Conservation (phyloP, 371 early-diverging fungal species). For the Neoconidiobolus thromboides region DNA sequence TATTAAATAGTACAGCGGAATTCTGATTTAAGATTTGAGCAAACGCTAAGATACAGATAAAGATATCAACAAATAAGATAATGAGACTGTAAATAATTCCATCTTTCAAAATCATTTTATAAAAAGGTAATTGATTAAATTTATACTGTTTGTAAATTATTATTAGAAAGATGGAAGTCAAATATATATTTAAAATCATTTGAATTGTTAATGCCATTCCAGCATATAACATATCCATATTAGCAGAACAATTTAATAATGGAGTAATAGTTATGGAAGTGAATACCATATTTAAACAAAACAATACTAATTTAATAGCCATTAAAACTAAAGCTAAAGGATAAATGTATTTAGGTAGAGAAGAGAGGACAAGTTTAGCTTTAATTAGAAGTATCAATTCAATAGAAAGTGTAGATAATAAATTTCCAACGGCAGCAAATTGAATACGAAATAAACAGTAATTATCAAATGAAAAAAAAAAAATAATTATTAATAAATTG, state of each 20-base stretch:
- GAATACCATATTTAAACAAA: constrained; percentile 1
- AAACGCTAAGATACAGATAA: constrained; percentile 2
- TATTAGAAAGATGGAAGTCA: constrained; percentile 2
- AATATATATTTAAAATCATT: constrained; percentile 1
- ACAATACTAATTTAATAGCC: neutral
- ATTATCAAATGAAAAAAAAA: constrained; percentile 6
- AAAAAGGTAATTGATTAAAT: neutral
- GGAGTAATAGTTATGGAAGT: constrained; percentile 1
- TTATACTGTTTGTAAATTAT: constrained; percentile 5
- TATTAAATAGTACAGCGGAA: constrained; percentile 7
- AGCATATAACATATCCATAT: neutral
- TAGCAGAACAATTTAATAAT: constrained; percentile 3
- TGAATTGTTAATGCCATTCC: neutral
- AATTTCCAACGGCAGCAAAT: constrained; percentile 2
- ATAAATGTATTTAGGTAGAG: neutral
- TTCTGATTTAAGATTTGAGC: constrained; percentile 1
- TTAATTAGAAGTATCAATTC: constrained; percentile 7
- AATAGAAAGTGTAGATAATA: constrained; percentile 7
- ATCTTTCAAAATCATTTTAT: constrained; percentile 4
- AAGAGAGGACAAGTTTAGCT: neutral
- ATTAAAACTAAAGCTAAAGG: neutral
- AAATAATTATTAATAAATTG: constrained; percentile 3
- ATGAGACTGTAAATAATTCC: neutral
- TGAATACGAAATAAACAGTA: constrained; percentile 2
- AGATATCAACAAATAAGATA: neutral